Base-by-base conservation (phyloP, 108 stramenopile genomes). In the Pelagomonas calceolata region DNA sequence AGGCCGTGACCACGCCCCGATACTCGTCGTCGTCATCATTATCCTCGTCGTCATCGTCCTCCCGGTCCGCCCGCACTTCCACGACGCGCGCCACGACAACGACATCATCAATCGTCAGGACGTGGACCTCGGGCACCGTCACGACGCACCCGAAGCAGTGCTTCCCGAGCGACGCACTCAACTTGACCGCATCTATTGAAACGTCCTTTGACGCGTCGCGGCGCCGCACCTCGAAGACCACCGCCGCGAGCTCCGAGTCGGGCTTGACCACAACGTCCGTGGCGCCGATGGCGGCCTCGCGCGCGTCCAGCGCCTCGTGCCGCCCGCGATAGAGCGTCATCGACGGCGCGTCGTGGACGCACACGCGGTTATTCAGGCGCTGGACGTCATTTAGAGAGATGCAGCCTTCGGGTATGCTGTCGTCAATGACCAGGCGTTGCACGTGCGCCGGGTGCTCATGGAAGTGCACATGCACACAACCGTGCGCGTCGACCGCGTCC, bases 1-100 rank as follows among this genome's bases (percentile, higher is more conserved):
- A 18, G 21, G 69, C 32, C 34, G n/a, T 33, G 51, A 69, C 43
- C 33, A 14, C 33, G 32, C 69, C 69, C 26, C 69, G 69, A 46
- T 46, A 44, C 31, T 51, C 44, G 29, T 69, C 45, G 10, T 69
- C 69, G 26, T 69, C 69, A 30, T 69, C 69, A 4, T 69, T 46
- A 17, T 69, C 45, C 0, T 1, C 32, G 33, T 46, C 69, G 17
- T 69, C 69, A 4, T 69, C 45, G 5, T 15, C 32, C 21, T 46
- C 69, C 9, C 37, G 36, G 9, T 69, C 69, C 14, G 15, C 4
- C 33, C 14, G n/a, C 26, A 69, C 45, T 12, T 69, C 69, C 18
- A 32, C 31, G 69, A 51, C 29, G 51, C 33, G 32, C 30, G 45
- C 34, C 30, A 32, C 44, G 69, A 69, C 3, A 17, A 32, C 51